These are phyloP conservation scores for Clohesyomyces aquaticus DNA, from an alignment of 495 filamentous ascomycete species.

Conservation along the genomic window DNA sequence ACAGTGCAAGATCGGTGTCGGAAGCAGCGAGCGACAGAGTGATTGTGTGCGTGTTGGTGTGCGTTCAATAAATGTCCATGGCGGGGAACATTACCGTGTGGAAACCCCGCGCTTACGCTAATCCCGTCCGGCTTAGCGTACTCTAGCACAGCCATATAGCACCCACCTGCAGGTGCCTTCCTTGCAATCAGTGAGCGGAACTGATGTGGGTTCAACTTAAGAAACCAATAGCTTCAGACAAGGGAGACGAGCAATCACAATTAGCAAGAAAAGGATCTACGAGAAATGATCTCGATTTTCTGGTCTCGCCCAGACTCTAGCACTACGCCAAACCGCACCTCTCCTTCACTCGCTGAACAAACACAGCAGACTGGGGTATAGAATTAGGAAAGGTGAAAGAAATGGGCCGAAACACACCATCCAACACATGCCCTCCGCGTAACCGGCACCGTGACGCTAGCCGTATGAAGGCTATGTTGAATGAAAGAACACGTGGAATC, in stretches of 20 bases:
- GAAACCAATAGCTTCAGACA: no score
- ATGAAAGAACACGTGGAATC: background rate
- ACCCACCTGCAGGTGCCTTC: no score
- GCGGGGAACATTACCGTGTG: background rate
- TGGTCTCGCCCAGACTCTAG: background rate
- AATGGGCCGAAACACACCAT: background rate
- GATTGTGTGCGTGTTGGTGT: no score
- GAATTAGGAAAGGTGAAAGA: constrained; percentile 26
- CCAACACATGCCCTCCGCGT: constrained; percentile 3
- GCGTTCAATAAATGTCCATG: no score
- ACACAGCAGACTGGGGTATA: constrained; percentile 34
- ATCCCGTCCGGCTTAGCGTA: no score
- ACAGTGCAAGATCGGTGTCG: background rate
- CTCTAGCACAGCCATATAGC: no score
- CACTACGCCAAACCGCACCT: constrained; percentile 1
- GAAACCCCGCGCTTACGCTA: background rate
- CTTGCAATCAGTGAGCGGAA: no score
- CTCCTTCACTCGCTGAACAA: constrained; percentile 26
- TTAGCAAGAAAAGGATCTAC: no score
- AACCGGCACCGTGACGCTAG: constrained; percentile 4
- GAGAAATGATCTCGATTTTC: background rate
- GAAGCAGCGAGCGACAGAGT: background rate
- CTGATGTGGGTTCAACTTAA: no score
- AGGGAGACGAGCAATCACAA: no score
- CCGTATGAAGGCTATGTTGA: constrained; percentile 7